Conservation (phyloP, 2,329 filamentous ascomycete genomes). For the Verticillium longisporum region DNA sequence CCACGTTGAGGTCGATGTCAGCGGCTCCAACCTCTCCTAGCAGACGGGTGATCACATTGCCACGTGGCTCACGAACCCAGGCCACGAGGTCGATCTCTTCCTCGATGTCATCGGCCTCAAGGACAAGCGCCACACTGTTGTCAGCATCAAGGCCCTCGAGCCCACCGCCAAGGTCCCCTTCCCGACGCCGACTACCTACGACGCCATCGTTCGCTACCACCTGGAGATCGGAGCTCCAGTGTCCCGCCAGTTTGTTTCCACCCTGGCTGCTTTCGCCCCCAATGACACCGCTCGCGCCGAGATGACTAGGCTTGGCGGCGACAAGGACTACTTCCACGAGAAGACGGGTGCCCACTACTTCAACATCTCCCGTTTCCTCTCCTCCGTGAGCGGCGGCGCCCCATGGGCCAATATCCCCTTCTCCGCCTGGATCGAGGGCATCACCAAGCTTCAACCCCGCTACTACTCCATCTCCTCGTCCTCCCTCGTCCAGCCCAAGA, state of each 20-base stretch:
- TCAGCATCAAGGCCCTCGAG: constrained; percentile 86
- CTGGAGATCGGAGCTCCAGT: constrained; percentile 94
- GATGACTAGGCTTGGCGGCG: constrained; percentile 79
- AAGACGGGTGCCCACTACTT: constrained; percentile 75
- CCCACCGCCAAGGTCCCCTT: constrained; percentile 96
- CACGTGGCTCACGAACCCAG: constrained; percentile 93
- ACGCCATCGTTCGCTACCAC: constrained; percentile 88
- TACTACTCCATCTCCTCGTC: constrained; percentile 99
- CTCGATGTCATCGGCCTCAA: constrained; percentile 69
- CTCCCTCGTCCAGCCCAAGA: constrained; percentile 86
- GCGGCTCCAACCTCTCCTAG: constrained; percentile 83
- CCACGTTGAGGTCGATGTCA: constrained; percentile 91
- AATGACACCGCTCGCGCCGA: constrained; percentile 79
- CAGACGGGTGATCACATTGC: constrained; percentile 97
- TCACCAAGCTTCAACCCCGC: constrained; percentile 91
- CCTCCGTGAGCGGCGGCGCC: constrained; percentile 63
- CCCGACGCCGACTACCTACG: constrained; percentile 93
- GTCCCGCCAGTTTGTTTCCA: constrained; percentile 89
- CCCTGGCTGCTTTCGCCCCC: constrained; percentile 82
- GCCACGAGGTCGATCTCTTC: constrained; percentile 86
- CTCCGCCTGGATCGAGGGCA: constrained; percentile 86
- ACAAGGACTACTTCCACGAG: constrained; percentile 92
- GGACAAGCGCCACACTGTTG: constrained; percentile 72
- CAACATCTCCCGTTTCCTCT: constrained; percentile 83
- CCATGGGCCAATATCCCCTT: constrained; percentile 85